Evolutionary conservation across 805 yeast species (phyloP), one percentile per base, ranked within the genome.

Genomic region (Saccharomycopsis malanga): DNA sequence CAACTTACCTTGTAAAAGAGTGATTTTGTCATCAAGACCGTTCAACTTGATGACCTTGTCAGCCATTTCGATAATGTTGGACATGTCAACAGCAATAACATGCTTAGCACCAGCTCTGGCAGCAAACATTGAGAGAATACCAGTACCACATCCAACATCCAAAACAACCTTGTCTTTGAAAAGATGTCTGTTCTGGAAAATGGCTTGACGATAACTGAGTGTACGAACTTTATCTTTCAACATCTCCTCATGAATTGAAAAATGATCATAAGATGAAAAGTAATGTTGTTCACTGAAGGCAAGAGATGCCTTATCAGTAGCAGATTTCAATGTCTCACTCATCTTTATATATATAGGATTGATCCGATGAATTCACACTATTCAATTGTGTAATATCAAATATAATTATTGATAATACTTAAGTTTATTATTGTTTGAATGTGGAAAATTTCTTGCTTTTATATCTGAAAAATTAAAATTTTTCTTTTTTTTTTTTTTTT

Each of bases 141-240:
- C 99, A 18, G 98, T 93, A 57, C 99, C 99, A 67, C 98, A 94
- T 42, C 99, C 99, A 49, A 93, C 98, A 68, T 93, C 99, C 49
- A 93, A 72, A 5, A 93, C 99, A 52, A 91, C 69, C 71, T 93
- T 93, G 66, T 81, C 97, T 64, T 88, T 87, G 73, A 93, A 91
- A 46, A 87, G 68, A 56, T 83, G 84, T 59, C 82, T 82, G 72
- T 93, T 93, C 65, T 87, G 87, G 69, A 79, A 79, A 65, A 93
- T 93, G 46, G 97, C 96, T 54, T 84, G 83, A 59, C 98, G 74
- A 69, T 93, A 93, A 27, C 95, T 77, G 53, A 88, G 69, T 6
- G 99, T 93, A 65, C 99, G 81, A 23, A 87, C 87, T 44, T 86
- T 76, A 65, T 93, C 99, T 68, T 93, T 95, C 59, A 93, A 79